phyloP scores from a whole-genome alignment of 192 early-diverging fungal species.

The Linnemannia zychae region DNA sequence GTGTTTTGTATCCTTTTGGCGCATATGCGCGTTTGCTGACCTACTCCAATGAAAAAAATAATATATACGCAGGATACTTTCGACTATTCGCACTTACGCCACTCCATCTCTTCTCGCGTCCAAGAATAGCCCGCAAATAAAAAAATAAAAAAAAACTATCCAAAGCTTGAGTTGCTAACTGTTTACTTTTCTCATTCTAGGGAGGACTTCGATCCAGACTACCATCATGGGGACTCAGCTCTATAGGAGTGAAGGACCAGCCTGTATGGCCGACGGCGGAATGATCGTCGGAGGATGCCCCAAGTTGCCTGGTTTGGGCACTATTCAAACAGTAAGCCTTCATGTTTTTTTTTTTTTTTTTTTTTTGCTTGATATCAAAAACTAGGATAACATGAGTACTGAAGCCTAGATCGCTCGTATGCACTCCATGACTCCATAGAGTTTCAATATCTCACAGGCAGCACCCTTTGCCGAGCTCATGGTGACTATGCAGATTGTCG shows the following conservation, averaged over 20 bases:
- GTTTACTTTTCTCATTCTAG: background rate
- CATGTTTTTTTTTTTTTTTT: background rate
- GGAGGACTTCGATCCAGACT: constrained; percentile 48
- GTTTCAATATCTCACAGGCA: constrained; percentile 35
- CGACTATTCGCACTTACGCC: too few relatives aligned
- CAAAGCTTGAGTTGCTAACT: background rate
- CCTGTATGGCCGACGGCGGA: constrained; percentile 28
- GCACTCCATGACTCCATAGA: constrained; percentile 8
- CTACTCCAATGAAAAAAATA: background rate
- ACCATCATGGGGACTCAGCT: constrained; percentile 54
- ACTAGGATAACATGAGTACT: background rate
- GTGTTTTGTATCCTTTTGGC: background rate
- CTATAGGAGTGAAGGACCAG: constrained; percentile 52
- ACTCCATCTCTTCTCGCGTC: background rate
- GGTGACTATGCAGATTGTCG: constrained; percentile 41
- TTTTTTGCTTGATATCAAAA: background rate
- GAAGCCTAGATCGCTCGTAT: background rate
- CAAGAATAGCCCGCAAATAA: background rate
- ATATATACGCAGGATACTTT: background rate
- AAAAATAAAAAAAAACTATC: background rate
- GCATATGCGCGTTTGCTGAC: constrained; percentile 2
- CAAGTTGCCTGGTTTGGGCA: constrained; percentile 28
- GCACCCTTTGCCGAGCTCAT: constrained; percentile 49
- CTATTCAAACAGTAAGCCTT: constrained; percentile 32
- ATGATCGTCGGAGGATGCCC: constrained; percentile 50